phyloP scores from a whole-genome alignment of 257 asterid genomes.

The Verbena officinalis region DNA sequence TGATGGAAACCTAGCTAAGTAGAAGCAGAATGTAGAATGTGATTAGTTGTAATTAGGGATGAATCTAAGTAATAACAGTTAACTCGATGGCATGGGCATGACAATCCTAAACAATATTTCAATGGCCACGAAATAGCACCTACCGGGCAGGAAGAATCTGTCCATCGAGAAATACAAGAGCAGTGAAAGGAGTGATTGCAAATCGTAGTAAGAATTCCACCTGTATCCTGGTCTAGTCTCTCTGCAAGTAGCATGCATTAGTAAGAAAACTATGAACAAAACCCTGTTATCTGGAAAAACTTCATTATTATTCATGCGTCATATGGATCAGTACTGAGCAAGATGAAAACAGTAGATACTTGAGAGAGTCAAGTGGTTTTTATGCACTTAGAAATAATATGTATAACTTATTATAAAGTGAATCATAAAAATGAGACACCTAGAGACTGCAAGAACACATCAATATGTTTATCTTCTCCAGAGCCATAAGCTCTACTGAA shows the following conservation, averaged over 20 bases:
- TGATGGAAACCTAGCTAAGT: constrained; percentile 12
- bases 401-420: constrained; percentile 3
- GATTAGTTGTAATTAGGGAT: neutral
- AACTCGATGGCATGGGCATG: constrained; percentile 10
- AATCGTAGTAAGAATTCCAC: constrained; percentile 91
- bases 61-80: neutral
- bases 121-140: constrained; percentile 34
- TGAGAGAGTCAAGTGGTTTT: neutral
- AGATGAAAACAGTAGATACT: constrained; percentile 13
- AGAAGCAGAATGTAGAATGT: constrained; percentile 20
- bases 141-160: constrained; percentile 99
- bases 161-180: constrained; percentile 97
- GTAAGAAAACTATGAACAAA: constrained; percentile 26
- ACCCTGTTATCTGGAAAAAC: constrained; percentile 16
- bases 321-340: constrained; percentile 18
- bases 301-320: constrained; percentile 12
- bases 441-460: constrained; percentile 2
- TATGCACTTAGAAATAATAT: constrained; percentile 18
- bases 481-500: constrained; percentile 20
- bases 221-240: constrained; percentile 80
- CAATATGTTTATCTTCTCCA: constrained; percentile 11
- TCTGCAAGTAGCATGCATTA: constrained; percentile 62
- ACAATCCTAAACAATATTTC: constrained; percentile 11
- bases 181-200: constrained; percentile 99
- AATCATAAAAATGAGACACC: constrained; percentile 8